These are phyloP conservation scores for Clonostachys rosea DNA, from an alignment of 2,329 filamentous ascomycete species.

Conservation along the genomic window DNA sequence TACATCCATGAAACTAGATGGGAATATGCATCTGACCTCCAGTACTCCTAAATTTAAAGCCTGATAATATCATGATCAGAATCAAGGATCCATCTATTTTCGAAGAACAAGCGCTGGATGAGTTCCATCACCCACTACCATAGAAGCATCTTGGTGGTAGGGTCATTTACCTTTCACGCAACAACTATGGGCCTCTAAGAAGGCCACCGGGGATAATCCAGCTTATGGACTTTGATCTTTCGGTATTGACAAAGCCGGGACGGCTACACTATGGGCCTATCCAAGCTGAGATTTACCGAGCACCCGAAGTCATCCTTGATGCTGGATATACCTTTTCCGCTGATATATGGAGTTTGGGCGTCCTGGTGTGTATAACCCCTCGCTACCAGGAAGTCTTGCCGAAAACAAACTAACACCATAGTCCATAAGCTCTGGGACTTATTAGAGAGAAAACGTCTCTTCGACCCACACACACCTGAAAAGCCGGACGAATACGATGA, in stretches of 20 bases:
- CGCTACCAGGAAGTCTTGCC: background rate
- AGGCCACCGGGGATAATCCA: slow-evolving; percentile 9
- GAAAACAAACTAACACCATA: background rate
- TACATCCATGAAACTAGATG: background rate
- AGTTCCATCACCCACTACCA: slow-evolving; percentile 11
- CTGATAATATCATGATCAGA: slow-evolving; percentile 11
- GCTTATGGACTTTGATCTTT: slow-evolving; percentile 9
- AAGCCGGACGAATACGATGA: background rate
- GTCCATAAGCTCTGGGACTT: background rate
- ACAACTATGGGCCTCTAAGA: slow-evolving; percentile 9
- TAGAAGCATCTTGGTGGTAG: slow-evolving; percentile 8
- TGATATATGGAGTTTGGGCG: slow-evolving; percentile 14
- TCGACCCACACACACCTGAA: background rate
- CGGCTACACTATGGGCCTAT: slow-evolving; percentile 6
- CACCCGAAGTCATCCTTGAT: slow-evolving; percentile 13
- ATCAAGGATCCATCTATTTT: slow-evolving; percentile 9
- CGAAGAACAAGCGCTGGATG: slow-evolving; percentile 8
- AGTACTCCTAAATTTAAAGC: slow-evolving; percentile 9
- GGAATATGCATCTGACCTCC: background rate
- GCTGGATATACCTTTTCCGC: slow-evolving; percentile 8
- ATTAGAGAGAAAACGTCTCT: background rate
- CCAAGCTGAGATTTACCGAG: slow-evolving; percentile 8
- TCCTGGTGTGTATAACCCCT: slow-evolving; percentile 7
- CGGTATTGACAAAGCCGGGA: slow-evolving; percentile 3
- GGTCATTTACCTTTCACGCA: slow-evolving; percentile 13